Evolutionary conservation across 2,329 filamentous ascomycete species (phyloP).

Genomic region (Nothopassalora personata): DNA sequence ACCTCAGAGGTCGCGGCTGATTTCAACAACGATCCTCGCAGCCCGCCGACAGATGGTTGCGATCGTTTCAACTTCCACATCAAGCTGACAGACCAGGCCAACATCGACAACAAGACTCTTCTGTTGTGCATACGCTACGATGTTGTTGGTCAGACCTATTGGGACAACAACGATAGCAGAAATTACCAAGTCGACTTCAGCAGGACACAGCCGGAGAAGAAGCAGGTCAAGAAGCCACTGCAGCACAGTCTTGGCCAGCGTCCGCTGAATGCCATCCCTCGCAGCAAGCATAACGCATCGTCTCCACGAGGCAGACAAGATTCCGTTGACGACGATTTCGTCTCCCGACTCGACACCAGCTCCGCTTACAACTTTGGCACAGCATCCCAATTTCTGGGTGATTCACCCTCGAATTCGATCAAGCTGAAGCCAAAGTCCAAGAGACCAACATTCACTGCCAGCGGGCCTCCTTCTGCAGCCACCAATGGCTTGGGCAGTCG

Average conservation of each 20-base stretch:
- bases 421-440: slow-evolving; percentile 68
- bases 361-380: slow-evolving; percentile 42
- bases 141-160: slow-evolving; percentile 78
- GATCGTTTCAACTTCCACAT: slow-evolving; percentile 94
- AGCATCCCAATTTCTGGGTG: slow-evolving; percentile 47
- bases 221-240: slow-evolving; percentile 27
- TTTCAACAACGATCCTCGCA: slow-evolving; percentile 71
- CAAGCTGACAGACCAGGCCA: slow-evolving; percentile 82
- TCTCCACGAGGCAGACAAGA: slow-evolving; percentile 46
- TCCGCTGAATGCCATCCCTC: slow-evolving; percentile 50
- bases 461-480: slow-evolving; percentile 39
- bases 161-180: slow-evolving; percentile 83
- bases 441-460: slow-evolving; percentile 51
- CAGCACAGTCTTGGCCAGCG: slow-evolving; percentile 30
- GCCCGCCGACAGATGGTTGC: slow-evolving; percentile 56
- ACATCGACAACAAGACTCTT: slow-evolving; percentile 87
- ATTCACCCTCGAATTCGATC: slow-evolving; percentile 53
- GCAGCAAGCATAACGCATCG: slow-evolving; percentile 44
- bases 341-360: slow-evolving; percentile 47
- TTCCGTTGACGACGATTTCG: slow-evolving; percentile 65
- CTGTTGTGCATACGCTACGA: slow-evolving; percentile 87
- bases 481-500: slow-evolving; percentile 74
- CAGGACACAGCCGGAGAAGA: slow-evolving; percentile 19
- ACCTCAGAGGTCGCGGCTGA: slow-evolving; percentile 92
- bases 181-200: slow-evolving; percentile 95